phyloP scores from a whole-genome alignment of 2,329 filamentous ascomycete species.

The Geosmithia flava region DNA sequence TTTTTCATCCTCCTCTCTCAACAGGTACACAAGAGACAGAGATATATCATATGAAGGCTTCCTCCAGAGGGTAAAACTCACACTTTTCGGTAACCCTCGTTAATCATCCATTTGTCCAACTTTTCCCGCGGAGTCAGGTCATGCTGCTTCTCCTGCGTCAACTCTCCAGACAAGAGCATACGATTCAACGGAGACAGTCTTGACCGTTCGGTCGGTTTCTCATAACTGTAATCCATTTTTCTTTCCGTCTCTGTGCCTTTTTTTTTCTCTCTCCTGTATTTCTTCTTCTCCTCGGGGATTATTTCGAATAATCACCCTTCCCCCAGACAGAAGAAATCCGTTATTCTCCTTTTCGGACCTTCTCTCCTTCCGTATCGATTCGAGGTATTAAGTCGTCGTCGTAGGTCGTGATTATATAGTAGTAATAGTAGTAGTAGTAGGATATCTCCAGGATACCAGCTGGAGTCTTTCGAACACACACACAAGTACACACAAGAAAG shows the following conservation, averaged over 20 bases:
- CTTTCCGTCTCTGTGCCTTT: constrained; percentile 1
- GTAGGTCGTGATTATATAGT: not conserved
- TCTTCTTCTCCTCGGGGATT: not conserved
- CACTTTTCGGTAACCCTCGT: constrained; percentile 73
- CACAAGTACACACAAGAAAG: not conserved
- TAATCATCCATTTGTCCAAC: constrained; percentile 81
- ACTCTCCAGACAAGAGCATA: constrained; percentile 73
- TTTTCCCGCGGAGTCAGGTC: constrained; percentile 57
- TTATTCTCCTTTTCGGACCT: no score
- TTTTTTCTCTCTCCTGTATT: not conserved
- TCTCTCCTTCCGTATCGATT: not conserved
- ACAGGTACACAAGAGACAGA: not conserved
- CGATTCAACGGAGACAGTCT: constrained; percentile 74
- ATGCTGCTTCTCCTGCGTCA: constrained; percentile 62
- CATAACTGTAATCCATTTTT: constrained; percentile 7
- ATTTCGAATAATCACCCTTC: not conserved
- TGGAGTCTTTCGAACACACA: not conserved
- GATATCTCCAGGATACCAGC: not conserved
- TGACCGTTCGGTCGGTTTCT: constrained; percentile 51
- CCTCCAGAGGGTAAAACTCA: constrained; percentile 29
- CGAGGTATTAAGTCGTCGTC: not conserved
- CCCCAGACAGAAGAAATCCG: not conserved
- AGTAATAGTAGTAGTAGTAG: no score
- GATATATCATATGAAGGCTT: no score
- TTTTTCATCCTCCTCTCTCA: not conserved